Conservation (phyloP, 257 asterid genomes). For the Buddleja alternifolia region DNA sequence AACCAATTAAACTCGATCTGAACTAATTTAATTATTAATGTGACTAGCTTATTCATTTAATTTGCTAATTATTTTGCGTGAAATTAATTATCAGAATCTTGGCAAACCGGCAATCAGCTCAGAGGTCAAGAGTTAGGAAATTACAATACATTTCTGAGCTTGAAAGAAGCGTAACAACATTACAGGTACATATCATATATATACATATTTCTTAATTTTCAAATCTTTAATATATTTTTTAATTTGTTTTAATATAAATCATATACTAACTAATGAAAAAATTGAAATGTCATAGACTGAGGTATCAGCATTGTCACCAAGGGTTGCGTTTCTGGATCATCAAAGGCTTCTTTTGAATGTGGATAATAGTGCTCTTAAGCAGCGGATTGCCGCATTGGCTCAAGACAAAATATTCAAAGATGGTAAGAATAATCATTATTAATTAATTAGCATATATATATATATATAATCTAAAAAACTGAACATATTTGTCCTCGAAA, state of each 20-base stretch:
- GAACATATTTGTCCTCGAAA: no score
- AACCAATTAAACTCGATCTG: background rate
- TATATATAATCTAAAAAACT: no score
- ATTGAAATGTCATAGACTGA: slow-evolving; percentile 56
- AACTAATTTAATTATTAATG: no score
- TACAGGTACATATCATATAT: slow-evolving; percentile 58
- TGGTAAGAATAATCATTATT: slow-evolving; percentile 58
- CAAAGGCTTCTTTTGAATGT: slow-evolving; percentile 82
- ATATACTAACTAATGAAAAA: background rate
- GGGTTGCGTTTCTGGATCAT: slow-evolving; percentile 89
- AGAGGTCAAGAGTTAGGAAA: slow-evolving; percentile 92
- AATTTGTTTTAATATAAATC: background rate
- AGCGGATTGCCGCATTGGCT: slow-evolving; percentile 92
- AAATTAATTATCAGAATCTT: slow-evolving; percentile 52
- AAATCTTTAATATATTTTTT: background rate
- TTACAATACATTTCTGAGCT: slow-evolving; percentile 91
- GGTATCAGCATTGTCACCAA: slow-evolving; percentile 90
- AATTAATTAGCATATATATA: no score
- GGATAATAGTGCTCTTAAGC: slow-evolving; percentile 87
- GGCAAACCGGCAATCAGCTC: slow-evolving; percentile 97
- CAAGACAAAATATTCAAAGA: slow-evolving; percentile 95
- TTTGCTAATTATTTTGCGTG: background rate
- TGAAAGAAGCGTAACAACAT: slow-evolving; percentile 82
- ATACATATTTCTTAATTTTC: background rate
- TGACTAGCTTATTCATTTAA: background rate